Percentiles rank a stretch among this genome's conserved stretches.
These are phyloP conservation scores for Lojkania enalia DNA, from an alignment of 2,329 filamentous ascomycete species.

Conservation along the genomic window DNA sequence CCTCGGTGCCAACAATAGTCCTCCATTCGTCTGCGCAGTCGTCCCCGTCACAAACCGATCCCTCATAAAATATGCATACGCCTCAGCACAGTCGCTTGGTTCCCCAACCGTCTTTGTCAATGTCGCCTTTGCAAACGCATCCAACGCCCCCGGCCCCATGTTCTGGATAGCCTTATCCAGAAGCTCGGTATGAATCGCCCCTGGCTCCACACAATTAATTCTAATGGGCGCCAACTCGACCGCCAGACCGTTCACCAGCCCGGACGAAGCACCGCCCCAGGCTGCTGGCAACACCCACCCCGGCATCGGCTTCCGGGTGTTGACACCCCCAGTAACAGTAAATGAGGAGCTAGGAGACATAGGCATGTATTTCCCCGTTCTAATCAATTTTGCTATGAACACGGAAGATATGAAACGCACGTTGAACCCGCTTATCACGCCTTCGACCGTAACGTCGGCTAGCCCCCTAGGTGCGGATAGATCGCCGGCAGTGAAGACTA, in stretches of 20 bases:
- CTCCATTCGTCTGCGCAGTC: constrained; percentile 42
- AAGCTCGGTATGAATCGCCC: constrained; percentile 48
- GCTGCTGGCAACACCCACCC: constrained; percentile 39
- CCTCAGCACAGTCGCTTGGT: constrained; percentile 48
- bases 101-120: constrained; percentile 28
- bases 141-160: constrained; percentile 18
- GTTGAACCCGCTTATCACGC: constrained; percentile 22
- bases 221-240: constrained; percentile 49
- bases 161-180: constrained; percentile 30
- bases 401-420: constrained; percentile 43
- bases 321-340: constrained; percentile 48
- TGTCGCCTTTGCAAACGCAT: constrained; percentile 19
- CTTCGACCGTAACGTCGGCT: constrained; percentile 26
- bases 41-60: constrained; percentile 47
- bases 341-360: constrained; percentile 35
- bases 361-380: constrained; percentile 40
- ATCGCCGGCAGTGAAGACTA: constrained; percentile 38
- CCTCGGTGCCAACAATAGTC: constrained; percentile 36
- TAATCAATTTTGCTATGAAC: constrained; percentile 48
- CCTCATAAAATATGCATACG: constrained; percentile 51
- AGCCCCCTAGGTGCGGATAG: constrained; percentile 23
- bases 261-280: constrained; percentile 32
- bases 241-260: constrained; percentile 43
- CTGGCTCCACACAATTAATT: constrained; percentile 49
- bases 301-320: constrained; percentile 37